Base-by-base conservation (phyloP, 2,329 filamentous ascomycete species). In the Drechslerella coelobrocha region DNA sequence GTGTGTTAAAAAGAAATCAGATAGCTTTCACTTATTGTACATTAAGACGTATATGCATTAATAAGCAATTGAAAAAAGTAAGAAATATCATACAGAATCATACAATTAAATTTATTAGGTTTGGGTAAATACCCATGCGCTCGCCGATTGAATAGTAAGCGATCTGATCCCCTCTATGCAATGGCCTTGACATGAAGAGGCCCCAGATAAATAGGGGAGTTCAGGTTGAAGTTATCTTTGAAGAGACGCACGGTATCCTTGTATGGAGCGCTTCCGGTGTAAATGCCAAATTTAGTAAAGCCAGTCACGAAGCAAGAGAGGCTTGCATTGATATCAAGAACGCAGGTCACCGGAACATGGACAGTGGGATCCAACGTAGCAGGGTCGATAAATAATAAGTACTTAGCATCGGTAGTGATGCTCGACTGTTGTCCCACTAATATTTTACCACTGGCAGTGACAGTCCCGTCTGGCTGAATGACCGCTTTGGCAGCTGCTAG, bases 161-260 rank as follows among this genome's bases (percentile, higher is more conserved):
- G n/a, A n/a, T n/a, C n/a, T n/a, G n/a, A n/a, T n/a, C n/a, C n/a
- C n/a, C n/a, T 23, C 41, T 54, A 54, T 24, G 10, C 31, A 24
- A 31, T 41, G 14, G 45, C 50, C 19, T 53, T 39, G 27, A 57
- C 14, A n/a, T 34, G 10, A 8, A 57, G 54, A 39, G 41, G 41
- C 4, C 55, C 55, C 9, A 12, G 12, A 24, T 60, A 60, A 14
- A 23, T 17, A 8, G 8, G 1, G 2, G 41, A 31, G 14, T 4
- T 41, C 17, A 26, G 39, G 24, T 7, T 17, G 10, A 53, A 53
- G 17, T n/a, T 27, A 2, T 26, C 1, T 3, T 47, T 12, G 29
- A 60, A 60, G 27, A 60, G 43, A 26, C 55, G 55, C 5, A 60
- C n/a, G 12, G 43, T 60, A 60, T 60, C 55, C 29, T 4, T 12